Percentiles rank a stretch among this genome's conserved stretches.
phyloP scores from a whole-genome alignment of 2,329 filamentous ascomycete species.

The Talaromyces islandicus region DNA sequence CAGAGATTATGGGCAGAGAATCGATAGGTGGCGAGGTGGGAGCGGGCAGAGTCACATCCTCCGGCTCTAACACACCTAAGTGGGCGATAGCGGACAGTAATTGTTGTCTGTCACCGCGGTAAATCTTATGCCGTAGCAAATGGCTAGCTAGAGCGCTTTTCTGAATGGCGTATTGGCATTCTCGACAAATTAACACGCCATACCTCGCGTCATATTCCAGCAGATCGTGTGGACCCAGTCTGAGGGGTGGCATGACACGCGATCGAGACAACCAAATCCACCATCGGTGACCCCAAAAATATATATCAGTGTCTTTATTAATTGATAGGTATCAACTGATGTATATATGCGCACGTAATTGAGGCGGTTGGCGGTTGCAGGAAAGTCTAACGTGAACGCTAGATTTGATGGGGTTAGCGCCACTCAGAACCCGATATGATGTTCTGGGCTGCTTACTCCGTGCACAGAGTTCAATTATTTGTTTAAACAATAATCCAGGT shows the following conservation, averaged over 20 bases:
- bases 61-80: background rate
- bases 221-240: background rate
- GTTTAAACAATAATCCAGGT: background rate
- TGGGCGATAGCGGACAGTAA: background rate
- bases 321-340: background rate
- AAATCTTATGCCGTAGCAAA: constrained; percentile 9
- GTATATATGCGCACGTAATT: background rate
- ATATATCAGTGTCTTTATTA: background rate
- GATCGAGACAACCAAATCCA: background rate
- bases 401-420: background rate
- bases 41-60: background rate
- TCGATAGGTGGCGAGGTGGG: background rate
- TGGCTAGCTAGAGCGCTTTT: constrained; percentile 6
- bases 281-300: background rate
- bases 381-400: no score
- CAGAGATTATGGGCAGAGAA: background rate
- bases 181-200: constrained; percentile 4
- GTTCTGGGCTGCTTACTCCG: background rate
- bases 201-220: constrained; percentile 1
- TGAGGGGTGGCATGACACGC: background rate
- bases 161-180: constrained; percentile 10
- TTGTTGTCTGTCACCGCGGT: background rate
- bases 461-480: background rate
- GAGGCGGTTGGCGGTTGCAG: background rate
- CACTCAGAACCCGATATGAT: background rate